A percentile compares a stretch with the other conserved stretches of the same genome.
Evolutionary conservation across 2,329 filamentous ascomycete genomes (phyloP).

Genomic region (Clonostachys rosea): DNA sequence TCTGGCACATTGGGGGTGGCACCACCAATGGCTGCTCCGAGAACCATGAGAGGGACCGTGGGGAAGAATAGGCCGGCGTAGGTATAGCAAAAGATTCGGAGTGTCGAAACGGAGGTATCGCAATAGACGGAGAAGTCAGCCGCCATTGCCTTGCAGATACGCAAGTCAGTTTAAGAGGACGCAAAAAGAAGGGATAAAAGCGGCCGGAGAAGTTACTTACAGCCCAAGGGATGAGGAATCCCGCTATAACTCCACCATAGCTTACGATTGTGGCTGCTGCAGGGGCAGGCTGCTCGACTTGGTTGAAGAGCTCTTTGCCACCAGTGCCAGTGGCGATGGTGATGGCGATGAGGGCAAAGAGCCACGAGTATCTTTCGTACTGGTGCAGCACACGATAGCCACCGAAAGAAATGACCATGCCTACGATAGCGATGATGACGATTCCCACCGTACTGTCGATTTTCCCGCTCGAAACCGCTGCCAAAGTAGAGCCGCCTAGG

Average conservation of each 20-base stretch:
- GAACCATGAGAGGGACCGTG: constrained; percentile 54
- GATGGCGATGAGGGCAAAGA: constrained; percentile 49
- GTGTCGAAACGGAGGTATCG: constrained; percentile 10
- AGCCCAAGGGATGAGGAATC: constrained; percentile 60
- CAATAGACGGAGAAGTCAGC: constrained; percentile 1
- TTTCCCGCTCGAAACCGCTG: constrained; percentile 41
- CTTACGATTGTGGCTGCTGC: constrained; percentile 43
- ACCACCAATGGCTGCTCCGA: constrained; percentile 59
- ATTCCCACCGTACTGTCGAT: constrained; percentile 53
- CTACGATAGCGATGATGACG: constrained; percentile 52
- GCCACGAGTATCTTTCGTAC: constrained; percentile 54
- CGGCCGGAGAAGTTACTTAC: constrained; percentile 34
- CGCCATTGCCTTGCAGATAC: neutral
- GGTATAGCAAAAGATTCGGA: constrained; percentile 47
- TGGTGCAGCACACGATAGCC: constrained; percentile 52
- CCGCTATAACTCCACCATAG: constrained; percentile 57
- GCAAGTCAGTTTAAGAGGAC: constrained; percentile 45
- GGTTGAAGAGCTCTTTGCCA: constrained; percentile 40
- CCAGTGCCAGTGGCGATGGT: constrained; percentile 52
- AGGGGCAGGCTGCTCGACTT: constrained; percentile 32
- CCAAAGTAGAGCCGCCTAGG: constrained; percentile 54
- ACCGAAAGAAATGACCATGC: constrained; percentile 56
- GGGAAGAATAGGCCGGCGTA: constrained; percentile 51
- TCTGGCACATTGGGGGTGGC: constrained; percentile 46
- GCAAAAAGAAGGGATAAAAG: constrained; percentile 58